Base-by-base conservation (phyloP, 2,329 filamentous ascomycete genomes). In the Ambrosiella xylebori region DNA sequence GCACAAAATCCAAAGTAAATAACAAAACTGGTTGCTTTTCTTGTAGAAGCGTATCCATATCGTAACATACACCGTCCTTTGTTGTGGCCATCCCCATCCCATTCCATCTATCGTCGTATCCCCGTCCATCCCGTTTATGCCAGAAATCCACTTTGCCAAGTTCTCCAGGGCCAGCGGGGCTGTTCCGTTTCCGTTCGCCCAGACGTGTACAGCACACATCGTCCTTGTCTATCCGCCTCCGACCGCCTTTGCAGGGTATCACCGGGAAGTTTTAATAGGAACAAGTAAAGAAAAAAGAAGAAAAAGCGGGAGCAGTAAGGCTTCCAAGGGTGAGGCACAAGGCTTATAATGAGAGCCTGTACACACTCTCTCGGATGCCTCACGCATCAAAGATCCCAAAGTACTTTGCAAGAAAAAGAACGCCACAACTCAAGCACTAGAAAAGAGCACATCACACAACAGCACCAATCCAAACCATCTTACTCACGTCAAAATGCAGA, bases 51-150 rank as follows among this genome's bases (percentile, higher is more conserved):
- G 2, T 15, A 47, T 47, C 44, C 44, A 15, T 19, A 47, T 47
- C 44, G 44, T 47, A 47, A 53, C 51, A 53, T 57, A 40, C 47
- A 51, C 56, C 47, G 37, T 57, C 56, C 36, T 40, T 52, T 51
- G 45, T 51, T 57, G 41, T 56, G 38, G 40, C 38, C 54, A 56
- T 56, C 40, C 54, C 40, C 15, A 44, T 40, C 19, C 19, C 36
- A 41, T 57, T 57, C 40, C 36, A 27, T 57, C 44, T 17, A 17
- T 47, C 44, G 19, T 17, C 12, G 19, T 47, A 47, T 47, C 44
- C 44, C 11, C 44, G 11, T 36, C 37, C 40, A 39, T 57, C 47
- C 35, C 45, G 39, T 38, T 39, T 53, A 53, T 53, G 27, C 35
- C 15, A 36, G 52, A 52, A 50, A 47, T 39, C 45, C 44, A 47